Conservation (phyloP, 208 protist species). For the Leptomonas seymouri region DNA sequence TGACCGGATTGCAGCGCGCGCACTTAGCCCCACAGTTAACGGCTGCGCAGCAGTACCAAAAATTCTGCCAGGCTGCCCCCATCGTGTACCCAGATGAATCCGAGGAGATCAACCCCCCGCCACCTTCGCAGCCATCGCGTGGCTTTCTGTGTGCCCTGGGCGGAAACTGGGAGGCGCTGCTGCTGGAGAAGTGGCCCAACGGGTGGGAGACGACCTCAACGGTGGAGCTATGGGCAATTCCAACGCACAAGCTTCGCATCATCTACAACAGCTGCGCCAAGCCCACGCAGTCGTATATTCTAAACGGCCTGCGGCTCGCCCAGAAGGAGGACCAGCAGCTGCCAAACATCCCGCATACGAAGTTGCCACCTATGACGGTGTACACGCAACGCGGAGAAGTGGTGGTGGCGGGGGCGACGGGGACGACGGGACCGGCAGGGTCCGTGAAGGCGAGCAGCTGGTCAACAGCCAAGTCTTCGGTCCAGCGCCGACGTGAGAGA, state of each 20-base stretch:
- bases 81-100: constrained; percentile 63
- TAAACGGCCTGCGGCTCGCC: constrained; percentile 47
- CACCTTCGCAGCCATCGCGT: constrained; percentile 54
- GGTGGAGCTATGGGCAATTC: constrained; percentile 79
- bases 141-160: constrained; percentile 64
- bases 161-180: constrained; percentile 85
- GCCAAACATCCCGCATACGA: constrained; percentile 49
- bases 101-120: constrained; percentile 75
- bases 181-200: constrained; percentile 87
- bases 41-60: constrained; percentile 13
- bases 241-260: constrained; percentile 69
- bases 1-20: neutral
- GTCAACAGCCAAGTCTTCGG: neutral
- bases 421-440: too few relatives aligned
- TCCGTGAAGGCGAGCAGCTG: constrained; percentile 8
- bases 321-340: constrained; percentile 78
- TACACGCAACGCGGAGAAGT: constrained; percentile 52
- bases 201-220: constrained; percentile 83
- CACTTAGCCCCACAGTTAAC: neutral
- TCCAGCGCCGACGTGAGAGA: neutral
- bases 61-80: constrained; percentile 9
- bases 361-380: constrained; percentile 79
- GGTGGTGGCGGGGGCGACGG: too few relatives aligned
- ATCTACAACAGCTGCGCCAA: constrained; percentile 77
- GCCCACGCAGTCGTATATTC: constrained; percentile 57